Evolutionary conservation across 805 yeast genomes (phyloP).

Genomic region (Myxozyma sirexii): DNA sequence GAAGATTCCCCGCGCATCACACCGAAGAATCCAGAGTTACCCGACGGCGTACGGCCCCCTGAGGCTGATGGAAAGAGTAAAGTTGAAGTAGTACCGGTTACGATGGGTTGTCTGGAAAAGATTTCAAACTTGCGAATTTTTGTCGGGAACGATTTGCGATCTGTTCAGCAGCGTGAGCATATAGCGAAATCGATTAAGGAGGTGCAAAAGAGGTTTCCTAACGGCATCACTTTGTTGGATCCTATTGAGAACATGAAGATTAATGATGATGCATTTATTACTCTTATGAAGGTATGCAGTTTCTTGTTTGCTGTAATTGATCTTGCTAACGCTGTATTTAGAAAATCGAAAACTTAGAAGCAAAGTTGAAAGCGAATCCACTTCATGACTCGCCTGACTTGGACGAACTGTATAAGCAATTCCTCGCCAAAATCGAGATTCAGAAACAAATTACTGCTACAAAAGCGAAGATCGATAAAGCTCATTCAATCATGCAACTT

Average conservation of each 20-base stretch:
- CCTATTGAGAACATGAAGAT: slow-evolving; percentile 94
- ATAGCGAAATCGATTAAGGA: slow-evolving; percentile 74
- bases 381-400: slow-evolving; percentile 54
- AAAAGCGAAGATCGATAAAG: slow-evolving; percentile 70
- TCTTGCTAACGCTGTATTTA: slow-evolving; percentile 44
- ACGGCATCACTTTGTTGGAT: slow-evolving; percentile 88
- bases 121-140: slow-evolving; percentile 80
- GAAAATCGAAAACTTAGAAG: slow-evolving; percentile 80
- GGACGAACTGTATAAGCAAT: slow-evolving; percentile 63
- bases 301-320: not conserved
- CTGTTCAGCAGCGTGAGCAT: slow-evolving; percentile 50
- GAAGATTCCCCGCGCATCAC: slow-evolving; percentile 63
- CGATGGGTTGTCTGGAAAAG: slow-evolving; percentile 71
- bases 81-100: slow-evolving; percentile 81
- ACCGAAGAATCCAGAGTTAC: slow-evolving; percentile 66
- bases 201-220: slow-evolving; percentile 80
- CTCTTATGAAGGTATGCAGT: slow-evolving; percentile 44
- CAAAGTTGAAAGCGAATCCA: slow-evolving; percentile 72
- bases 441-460: slow-evolving; percentile 60
- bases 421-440: slow-evolving; percentile 63
- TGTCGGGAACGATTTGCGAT: slow-evolving; percentile 71
- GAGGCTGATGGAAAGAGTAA: slow-evolving; percentile 66
- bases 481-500: slow-evolving; percentile 88
- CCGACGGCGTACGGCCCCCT: slow-evolving; percentile 89
- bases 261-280: slow-evolving; percentile 71